phyloP scores from a whole-genome alignment of 1,139 yeast genomes.

The Candida anutae region DNA sequence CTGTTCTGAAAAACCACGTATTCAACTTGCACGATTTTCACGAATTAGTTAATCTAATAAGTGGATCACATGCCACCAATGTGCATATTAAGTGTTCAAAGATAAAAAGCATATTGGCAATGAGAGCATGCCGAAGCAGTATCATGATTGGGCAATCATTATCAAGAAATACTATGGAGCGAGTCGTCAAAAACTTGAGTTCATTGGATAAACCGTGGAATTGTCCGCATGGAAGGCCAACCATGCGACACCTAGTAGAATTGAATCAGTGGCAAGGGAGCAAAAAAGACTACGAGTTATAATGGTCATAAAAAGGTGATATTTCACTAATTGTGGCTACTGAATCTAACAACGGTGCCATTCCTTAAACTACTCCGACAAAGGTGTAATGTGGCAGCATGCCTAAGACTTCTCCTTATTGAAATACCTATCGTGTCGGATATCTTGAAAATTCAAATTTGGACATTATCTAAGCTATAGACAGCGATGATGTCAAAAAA shows the following conservation, averaged over 20 bases:
- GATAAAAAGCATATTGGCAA: slow-evolving; percentile 76
- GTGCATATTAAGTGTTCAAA: slow-evolving; percentile 59
- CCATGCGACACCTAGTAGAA: slow-evolving; percentile 82
- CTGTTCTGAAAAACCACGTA: slow-evolving; percentile 60
- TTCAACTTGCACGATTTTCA: slow-evolving; percentile 65
- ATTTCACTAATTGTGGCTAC: neutral
- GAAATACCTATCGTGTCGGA: no score
- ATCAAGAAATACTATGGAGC: slow-evolving; percentile 49
- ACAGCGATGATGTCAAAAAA: no score
- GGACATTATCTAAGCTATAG: no score
- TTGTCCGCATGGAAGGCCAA: slow-evolving; percentile 98
- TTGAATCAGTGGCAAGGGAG: slow-evolving; percentile 35
- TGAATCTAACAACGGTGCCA: neutral
- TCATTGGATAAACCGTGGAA: slow-evolving; percentile 91
- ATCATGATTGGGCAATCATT: slow-evolving; percentile 88
- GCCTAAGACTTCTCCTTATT: no score
- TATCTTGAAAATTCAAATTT: no score
- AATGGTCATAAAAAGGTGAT: no score
- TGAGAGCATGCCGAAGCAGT: slow-evolving; percentile 90
- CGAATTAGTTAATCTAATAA: slow-evolving; percentile 62
- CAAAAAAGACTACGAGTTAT: neutral
- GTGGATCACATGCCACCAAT: slow-evolving; percentile 16
- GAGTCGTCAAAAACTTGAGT: slow-evolving; percentile 61
- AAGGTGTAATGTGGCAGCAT: neutral
- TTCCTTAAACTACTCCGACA: neutral